Evolutionary conservation across 192 early-diverging fungal genomes (phyloP), one percentile per base, ranked within the genome.

Genomic region (Entomortierella chlamydospora): DNA sequence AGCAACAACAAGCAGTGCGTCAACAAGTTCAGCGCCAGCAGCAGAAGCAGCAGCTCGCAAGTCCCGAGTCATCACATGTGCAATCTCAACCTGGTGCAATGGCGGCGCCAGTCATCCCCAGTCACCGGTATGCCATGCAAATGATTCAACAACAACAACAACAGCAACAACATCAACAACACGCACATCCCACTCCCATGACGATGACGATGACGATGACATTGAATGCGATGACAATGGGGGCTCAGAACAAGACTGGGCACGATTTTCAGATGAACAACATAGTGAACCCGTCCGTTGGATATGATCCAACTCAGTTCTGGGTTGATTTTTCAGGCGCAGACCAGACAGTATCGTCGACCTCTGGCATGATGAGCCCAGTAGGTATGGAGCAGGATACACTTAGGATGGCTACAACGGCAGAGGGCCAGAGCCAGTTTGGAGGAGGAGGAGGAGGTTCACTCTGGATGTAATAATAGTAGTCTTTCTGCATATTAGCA

Each of bases 1-100:
- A 70, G 30, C 74, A 78, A 45, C 74, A 79, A 31, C 68, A 69
- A 31, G 49, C 70, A 23, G 29, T 79, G 61, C 56, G 68, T 49
- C 74, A 79, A 10, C 74, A 79, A n/a, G 47, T 65, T 9, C 74
- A 79, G 20, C 76, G 68, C 22, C 76, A 70, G 18, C 76, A 70
- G 29, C 76, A 79, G 41, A 62, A 56, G 8, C 76, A 79, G 22
- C 59, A 66, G 68, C 5, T 43, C 18, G 7, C 60, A 17, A 11
- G 37, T 12, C 6, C 41, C 1, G 8, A 31, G 23, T 18, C 57
- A 26, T 0, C 62, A 29, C 25, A 37, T n/a, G 43, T 55, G 13
- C 13, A 59, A 12, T 41, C 34, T 10, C 34, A 37, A 7, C 10
- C 34, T 37, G 10, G 34, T 37, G 34, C 49, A 0, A 31, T 52